phyloP scores from a whole-genome alignment of 2,329 filamentous ascomycete genomes.

The Aspergillus pseudonomiae region DNA sequence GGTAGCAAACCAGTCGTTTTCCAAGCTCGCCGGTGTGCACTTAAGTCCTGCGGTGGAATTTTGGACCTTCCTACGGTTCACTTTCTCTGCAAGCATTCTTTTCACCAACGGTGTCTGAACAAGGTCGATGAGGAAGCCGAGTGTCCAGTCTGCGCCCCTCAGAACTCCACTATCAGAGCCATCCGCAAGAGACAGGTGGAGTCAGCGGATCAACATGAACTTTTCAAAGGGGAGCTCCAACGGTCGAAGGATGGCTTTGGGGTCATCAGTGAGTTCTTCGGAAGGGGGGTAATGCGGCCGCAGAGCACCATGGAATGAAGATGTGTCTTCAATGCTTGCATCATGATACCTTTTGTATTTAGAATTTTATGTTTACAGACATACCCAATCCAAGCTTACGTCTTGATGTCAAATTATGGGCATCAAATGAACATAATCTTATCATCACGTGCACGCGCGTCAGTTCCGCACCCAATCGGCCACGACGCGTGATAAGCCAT shows the following conservation, averaged over 20 bases:
- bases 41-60: conserved; percentile 71
- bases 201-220: conserved; percentile 80
- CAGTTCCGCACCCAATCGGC: conserved; percentile 7
- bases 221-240: conserved; percentile 81
- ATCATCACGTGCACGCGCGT: conserved; percentile 38
- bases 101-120: conserved; percentile 88
- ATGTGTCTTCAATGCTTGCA: conserved; percentile 1
- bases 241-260: conserved; percentile 80
- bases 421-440: conserved; percentile 14
- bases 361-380: conserved; percentile 6
- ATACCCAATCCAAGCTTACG: not conserved
- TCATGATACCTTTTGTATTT: conserved; percentile 15
- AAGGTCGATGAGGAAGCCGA: conserved; percentile 68
- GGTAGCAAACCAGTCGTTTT: conserved; percentile 82
- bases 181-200: conserved; percentile 86
- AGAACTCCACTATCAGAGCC: conserved; percentile 85
- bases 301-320: conserved; percentile 39
- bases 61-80: conserved; percentile 90
- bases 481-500: not conserved
- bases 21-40: conserved; percentile 76
- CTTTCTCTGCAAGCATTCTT: conserved; percentile 95
- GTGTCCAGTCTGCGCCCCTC: conserved; percentile 81
- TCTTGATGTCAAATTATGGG: not conserved
- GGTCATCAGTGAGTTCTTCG: conserved; percentile 95
- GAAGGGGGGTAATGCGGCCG: conserved; percentile 79